These are phyloP conservation scores for Lachnellula suecica DNA, from an alignment of 2,329 filamentous ascomycete genomes.

Conservation along the genomic window DNA sequence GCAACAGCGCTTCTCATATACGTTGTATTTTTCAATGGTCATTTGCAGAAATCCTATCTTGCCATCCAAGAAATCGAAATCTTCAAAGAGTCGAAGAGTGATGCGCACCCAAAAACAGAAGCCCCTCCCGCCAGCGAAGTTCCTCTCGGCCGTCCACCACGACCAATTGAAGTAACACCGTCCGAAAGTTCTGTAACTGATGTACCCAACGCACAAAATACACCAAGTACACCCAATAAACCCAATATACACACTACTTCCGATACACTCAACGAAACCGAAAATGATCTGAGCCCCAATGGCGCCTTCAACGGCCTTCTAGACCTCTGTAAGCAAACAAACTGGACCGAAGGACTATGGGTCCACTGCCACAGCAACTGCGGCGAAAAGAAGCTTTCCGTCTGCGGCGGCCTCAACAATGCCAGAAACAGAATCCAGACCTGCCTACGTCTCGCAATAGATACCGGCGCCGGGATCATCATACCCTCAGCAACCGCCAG, in stretches of 20 bases:
- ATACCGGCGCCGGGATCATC: slow-evolving; percentile 15
- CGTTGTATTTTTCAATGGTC: background rate
- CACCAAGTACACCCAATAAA: too few species aligned
- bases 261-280: too few species aligned
- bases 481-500: slow-evolving; percentile 9
- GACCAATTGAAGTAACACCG: background rate
- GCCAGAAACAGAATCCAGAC: slow-evolving; percentile 16
- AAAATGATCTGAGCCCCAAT: background rate
- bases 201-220: too few species aligned
- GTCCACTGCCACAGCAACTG: slow-evolving; percentile 14
- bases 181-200: background rate
- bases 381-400: slow-evolving; percentile 3
- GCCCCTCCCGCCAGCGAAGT: too few species aligned
- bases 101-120: background rate
- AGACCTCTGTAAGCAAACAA: slow-evolving; percentile 11
- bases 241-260: too few species aligned
- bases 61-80: background rate
- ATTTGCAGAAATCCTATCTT: background rate
- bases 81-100: background rate
- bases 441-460: slow-evolving; percentile 17
- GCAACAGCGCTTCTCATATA: background rate
- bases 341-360: slow-evolving; percentile 20
- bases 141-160: background rate
- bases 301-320: background rate
- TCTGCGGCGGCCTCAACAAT: slow-evolving; percentile 20